Percentiles rank a stretch among this genome's conserved stretches.
These are phyloP conservation scores for Vigna hirtella DNA, from an alignment of 306 rosid genomes.

Conservation along the genomic window DNA sequence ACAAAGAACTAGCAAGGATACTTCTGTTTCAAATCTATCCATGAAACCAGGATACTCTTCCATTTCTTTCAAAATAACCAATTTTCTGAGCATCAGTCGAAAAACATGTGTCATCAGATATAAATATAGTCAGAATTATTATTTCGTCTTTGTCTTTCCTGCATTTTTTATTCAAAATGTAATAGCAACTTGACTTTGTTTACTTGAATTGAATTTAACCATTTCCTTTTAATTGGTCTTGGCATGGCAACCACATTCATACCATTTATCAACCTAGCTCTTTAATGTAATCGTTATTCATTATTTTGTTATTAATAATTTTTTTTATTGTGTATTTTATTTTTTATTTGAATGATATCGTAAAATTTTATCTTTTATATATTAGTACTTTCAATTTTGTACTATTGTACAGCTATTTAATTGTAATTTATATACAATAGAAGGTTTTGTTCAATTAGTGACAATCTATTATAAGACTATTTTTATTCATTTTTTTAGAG, in stretches of 20 bases:
- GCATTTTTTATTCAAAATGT: not conserved
- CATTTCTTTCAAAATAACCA: not conserved
- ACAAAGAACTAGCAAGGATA: conserved; percentile 2
- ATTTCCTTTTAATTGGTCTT: not conserved
- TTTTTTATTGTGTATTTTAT: not conserved
- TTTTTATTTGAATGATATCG: not conserved
- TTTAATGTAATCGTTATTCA: not conserved
- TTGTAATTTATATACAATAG: not conserved
- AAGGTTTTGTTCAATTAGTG: not conserved
- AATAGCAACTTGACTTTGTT: not conserved
- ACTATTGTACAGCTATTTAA: not conserved
- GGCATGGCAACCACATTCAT: not conserved
- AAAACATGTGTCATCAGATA: conserved; percentile 2
- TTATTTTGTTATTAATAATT: not conserved
- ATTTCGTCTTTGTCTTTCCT: not conserved
- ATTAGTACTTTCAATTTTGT: not conserved
- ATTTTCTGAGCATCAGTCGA: not conserved
- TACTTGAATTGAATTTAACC: conserved; percentile 13
- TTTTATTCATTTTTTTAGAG: not conserved
- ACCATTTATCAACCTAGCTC: not conserved
- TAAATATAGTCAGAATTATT: not conserved
- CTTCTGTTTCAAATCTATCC: conserved; percentile 4
- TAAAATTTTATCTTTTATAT: not conserved
- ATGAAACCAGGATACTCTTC: conserved; percentile 1
- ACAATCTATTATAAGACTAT: not conserved